Evolutionary conservation across 2,329 filamentous ascomycete genomes (phyloP).

Genomic region (Neocucurbitaria cava): DNA sequence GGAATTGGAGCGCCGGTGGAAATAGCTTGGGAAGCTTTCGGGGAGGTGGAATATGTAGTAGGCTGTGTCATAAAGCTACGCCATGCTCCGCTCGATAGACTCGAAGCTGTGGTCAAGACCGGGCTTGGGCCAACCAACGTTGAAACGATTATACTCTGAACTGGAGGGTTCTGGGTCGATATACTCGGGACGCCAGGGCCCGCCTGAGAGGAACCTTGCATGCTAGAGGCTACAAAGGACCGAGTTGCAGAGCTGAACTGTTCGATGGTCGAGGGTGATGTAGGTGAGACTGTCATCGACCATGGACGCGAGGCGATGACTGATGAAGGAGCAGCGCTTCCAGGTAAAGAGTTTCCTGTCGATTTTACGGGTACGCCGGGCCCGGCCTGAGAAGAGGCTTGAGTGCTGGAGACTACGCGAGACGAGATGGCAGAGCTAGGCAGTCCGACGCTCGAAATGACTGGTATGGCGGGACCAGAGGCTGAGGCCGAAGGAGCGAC

Average conservation of each 20-base stretch:
- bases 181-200: neutral
- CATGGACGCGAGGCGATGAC: too few species aligned
- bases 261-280: neutral
- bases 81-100: neutral
- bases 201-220: neutral
- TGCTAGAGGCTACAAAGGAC: neutral
- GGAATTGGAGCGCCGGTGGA: neutral
- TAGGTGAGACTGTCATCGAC: too few species aligned
- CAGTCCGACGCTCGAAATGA: neutral
- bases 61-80: neutral
- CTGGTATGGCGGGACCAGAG: neutral
- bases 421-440: neutral
- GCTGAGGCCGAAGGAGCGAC: neutral
- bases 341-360: neutral
- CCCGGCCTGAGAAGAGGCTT: neutral
- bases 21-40: neutral
- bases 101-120: neutral
- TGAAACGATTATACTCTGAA: neutral
- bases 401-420: neutral
- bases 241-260: neutral
- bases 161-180: neutral
- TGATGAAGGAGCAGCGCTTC: too few species aligned
- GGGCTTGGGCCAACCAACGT: neutral
- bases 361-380: neutral
- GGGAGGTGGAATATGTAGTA: neutral